Conservation (phyloP, 2,329 filamentous ascomycete genomes). For the Boeremia lycopersici region DNA sequence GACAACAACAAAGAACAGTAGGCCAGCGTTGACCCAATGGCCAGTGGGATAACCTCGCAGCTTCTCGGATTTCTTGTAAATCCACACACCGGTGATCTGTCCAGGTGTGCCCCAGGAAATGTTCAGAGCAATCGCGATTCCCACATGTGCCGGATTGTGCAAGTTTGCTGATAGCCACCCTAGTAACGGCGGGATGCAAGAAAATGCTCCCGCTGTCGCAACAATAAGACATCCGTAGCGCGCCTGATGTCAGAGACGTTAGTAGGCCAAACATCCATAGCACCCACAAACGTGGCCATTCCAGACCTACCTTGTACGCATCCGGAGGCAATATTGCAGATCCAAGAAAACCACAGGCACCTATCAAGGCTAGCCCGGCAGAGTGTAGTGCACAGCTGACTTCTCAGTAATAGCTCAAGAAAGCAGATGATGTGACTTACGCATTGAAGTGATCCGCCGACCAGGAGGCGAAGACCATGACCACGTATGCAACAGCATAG, state of each 20-base stretch:
- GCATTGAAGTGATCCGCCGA: conserved; percentile 28
- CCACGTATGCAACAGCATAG: conserved; percentile 65
- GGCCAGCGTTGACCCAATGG: conserved; percentile 55
- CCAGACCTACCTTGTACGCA: neutral
- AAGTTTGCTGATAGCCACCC: conserved; percentile 74
- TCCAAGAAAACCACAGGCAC: conserved; percentile 64
- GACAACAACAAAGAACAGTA: neutral
- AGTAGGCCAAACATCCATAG: neutral
- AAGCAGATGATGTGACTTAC: neutral
- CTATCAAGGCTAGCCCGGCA: conserved; percentile 48
- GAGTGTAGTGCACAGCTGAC: conserved; percentile 56
- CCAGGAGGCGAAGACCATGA: conserved; percentile 45
- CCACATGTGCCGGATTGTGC: conserved; percentile 67
- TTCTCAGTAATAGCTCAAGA: neutral
- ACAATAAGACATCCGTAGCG: conserved; percentile 76
- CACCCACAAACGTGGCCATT: neutral
- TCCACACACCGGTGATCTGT: conserved; percentile 76
- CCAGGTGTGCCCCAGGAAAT: conserved; percentile 71
- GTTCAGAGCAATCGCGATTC: conserved; percentile 73
- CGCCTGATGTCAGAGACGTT: conserved; percentile 12
- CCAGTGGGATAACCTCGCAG: conserved; percentile 69
- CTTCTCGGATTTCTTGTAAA: conserved; percentile 68
- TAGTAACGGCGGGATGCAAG: conserved; percentile 71
- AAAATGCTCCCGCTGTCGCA: conserved; percentile 69
- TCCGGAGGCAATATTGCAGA: conserved; percentile 64